Percentiles rank a stretch among this genome's conserved stretches.
These are phyloP conservation scores for Scutellaria galericulata DNA, from an alignment of 257 asterid genomes.

Conservation along the genomic window DNA sequence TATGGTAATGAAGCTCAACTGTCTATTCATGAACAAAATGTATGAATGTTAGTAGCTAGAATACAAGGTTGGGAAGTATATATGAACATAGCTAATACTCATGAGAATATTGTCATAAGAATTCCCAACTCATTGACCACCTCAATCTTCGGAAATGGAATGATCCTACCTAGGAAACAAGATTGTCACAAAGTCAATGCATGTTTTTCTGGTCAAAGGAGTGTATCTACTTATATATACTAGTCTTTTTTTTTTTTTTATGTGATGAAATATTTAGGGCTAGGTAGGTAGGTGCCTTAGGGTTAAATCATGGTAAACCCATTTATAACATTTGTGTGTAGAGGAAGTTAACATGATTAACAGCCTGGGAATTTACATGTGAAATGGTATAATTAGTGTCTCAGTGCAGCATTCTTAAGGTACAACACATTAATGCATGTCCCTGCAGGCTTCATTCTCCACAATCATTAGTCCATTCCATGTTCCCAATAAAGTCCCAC, in stretches of 20 bases:
- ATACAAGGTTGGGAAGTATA: neutral
- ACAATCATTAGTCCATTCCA: constrained; percentile 9
- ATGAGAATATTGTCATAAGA: constrained; percentile 1
- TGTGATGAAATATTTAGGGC: constrained; percentile 4
- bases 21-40: constrained; percentile 30
- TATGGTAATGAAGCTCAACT: constrained; percentile 26
- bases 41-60: neutral
- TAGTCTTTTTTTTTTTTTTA: neutral
- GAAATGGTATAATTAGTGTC: constrained; percentile 46
- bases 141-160: constrained; percentile 31
- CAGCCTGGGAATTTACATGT: constrained; percentile 48
- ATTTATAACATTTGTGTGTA: constrained; percentile 45
- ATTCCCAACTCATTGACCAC: constrained; percentile 20
- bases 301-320: constrained; percentile 16
- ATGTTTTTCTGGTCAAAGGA: constrained; percentile 25
- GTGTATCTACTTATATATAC: neutral
- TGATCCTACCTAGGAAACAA: constrained; percentile 24
- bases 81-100: constrained; percentile 21
- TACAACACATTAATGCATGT: neutral
- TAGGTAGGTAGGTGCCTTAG: neutral
- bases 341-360: constrained; percentile 60
- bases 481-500: neutral
- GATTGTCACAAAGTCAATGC: constrained; percentile 30
- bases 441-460: constrained; percentile 24
- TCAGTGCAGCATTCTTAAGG: neutral